These are phyloP conservation scores for Thymus quinquecostatus DNA, from an alignment of 257 asterid species.

Conservation along the genomic window DNA sequence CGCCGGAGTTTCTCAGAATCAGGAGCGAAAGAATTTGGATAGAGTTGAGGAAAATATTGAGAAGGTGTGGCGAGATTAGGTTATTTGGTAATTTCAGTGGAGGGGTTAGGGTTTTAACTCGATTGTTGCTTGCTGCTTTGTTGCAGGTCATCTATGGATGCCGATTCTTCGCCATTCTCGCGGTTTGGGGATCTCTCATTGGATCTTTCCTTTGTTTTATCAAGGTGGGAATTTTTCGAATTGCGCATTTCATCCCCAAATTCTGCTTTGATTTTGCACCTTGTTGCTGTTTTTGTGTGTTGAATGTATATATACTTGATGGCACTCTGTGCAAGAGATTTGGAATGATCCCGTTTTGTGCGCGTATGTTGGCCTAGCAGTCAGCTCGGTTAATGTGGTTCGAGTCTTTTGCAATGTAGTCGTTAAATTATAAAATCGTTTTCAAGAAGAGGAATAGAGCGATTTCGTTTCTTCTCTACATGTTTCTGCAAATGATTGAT, in stretches of 20 bases:
- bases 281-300: not conserved
- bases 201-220: conserved; percentile 88
- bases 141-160: conserved; percentile 79
- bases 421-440: too few species aligned
- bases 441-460: too few species aligned
- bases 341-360: not conserved
- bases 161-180: conserved; percentile 85
- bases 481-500: conserved; percentile 21
- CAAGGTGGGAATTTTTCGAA: conserved; percentile 46
- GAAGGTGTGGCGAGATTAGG: conserved; percentile 50
- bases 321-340: conserved; percentile 6
- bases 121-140: not conserved
- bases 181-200: conserved; percentile 85
- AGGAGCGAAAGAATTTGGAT: conserved; percentile 37
- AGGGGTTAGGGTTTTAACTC: not conserved
- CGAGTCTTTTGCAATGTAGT: too few species aligned
- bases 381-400: too few species aligned
- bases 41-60: conserved; percentile 53
- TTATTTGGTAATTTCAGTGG: not conserved
- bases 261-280: conserved; percentile 16
- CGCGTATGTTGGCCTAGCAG: too few species aligned
- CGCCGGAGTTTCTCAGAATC: conserved; percentile 36
- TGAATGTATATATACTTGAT: not conserved
- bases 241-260: not conserved
- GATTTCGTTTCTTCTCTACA: not conserved